Evolutionary conservation across 768 basidiomycete species (phyloP).

Genomic region (Tylopilus vinaceipallidus): DNA sequence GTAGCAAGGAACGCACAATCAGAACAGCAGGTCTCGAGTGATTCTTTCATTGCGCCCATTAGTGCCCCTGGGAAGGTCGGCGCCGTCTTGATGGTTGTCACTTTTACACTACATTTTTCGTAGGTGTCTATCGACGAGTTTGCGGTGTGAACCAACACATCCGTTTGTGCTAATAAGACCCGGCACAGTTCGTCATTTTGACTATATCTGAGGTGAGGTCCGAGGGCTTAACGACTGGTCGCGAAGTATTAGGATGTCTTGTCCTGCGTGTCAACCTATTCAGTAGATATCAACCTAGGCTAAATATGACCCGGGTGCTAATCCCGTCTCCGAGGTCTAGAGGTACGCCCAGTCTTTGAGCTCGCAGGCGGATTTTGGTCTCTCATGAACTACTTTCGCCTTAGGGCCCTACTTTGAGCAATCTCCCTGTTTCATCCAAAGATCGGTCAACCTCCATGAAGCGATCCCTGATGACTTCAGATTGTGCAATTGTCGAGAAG

Average conservation of each 20-base stretch:
- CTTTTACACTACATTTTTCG: not conserved
- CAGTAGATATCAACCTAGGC: no score
- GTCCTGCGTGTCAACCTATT: no score
- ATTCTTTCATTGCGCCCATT: constrained; percentile 2
- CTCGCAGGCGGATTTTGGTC: not conserved
- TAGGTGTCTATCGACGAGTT: not conserved
- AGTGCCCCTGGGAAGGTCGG: not conserved
- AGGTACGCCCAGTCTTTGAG: not conserved
- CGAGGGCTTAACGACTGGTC: not conserved
- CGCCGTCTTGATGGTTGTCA: not conserved
- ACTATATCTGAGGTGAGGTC: no score
- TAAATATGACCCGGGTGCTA: not conserved
- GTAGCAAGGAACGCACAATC: not conserved
- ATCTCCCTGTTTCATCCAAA: not conserved
- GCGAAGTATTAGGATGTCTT: constrained; percentile 1
- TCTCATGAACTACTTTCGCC: constrained; percentile 1
- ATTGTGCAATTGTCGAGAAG: constrained; percentile 1
- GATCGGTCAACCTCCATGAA: not conserved
- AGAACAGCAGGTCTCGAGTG: not conserved
- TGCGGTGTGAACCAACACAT: not conserved
- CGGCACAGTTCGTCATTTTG: no score
- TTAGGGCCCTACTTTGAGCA: not conserved
- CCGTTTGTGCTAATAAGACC: no score
- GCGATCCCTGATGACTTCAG: not conserved
- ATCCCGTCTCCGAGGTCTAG: constrained; percentile 3